Evolutionary conservation across 1,284 basidiomycete species (phyloP).

Genomic region (Tylopilus orsonianus): DNA sequence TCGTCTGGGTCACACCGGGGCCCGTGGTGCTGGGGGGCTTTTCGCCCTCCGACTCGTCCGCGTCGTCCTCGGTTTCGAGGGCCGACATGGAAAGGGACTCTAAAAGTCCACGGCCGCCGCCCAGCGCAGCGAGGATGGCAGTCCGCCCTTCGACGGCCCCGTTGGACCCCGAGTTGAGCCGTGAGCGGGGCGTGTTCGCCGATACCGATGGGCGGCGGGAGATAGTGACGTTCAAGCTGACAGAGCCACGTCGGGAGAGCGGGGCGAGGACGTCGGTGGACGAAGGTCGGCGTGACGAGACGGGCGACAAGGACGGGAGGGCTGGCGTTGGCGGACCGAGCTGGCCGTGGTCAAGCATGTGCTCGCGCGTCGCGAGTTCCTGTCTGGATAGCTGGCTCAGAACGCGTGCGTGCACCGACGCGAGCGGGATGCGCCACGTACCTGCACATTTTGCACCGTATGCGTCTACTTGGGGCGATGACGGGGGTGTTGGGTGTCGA

Average conservation of each 20-base stretch:
- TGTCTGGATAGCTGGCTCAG: constrained; percentile 44
- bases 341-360: constrained; percentile 90
- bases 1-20: neutral
- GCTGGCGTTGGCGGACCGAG: constrained; percentile 65
- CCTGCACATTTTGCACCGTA: constrained; percentile 93
- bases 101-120: constrained; percentile 36
- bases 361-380: constrained; percentile 84
- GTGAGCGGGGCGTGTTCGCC: constrained; percentile 20
- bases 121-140: constrained; percentile 26
- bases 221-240: constrained; percentile 31
- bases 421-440: constrained; percentile 28
- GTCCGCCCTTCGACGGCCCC: constrained; percentile 21
- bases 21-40: neutral
- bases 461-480: constrained; percentile 52
- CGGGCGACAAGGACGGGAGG: constrained; percentile 44
- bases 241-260: constrained; percentile 29
- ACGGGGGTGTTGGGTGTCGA: constrained; percentile 61
- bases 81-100: constrained; percentile 45
- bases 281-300: constrained; percentile 51
- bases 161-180: constrained; percentile 24
- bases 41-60: constrained; percentile 18
- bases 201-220: constrained; percentile 29
- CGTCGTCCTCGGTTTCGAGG: constrained; percentile 39
- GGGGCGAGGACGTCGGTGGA: constrained; percentile 23
- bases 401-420: neutral